A percentile compares a stretch with the other conserved stretches of the same genome.
Conservation (phyloP, 192 early-diverging fungal species). For the Physocladia obscura region DNA sequence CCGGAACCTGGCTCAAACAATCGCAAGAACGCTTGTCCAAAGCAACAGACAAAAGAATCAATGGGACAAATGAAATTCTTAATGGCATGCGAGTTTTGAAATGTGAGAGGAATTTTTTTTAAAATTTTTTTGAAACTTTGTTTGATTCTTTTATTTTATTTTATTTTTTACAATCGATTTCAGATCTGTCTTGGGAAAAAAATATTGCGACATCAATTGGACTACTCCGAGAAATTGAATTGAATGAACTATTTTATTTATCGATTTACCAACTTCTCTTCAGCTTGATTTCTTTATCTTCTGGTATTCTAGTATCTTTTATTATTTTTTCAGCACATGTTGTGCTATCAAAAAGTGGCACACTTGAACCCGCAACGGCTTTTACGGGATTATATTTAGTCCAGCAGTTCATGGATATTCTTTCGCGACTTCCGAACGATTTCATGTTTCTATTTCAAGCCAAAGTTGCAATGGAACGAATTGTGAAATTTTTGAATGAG, state of each 20-base stretch:
- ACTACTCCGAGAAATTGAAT: conserved; percentile 12
- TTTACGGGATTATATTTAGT: conserved; percentile 68
- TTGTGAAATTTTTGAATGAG: conserved; percentile 23
- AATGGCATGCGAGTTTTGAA: conserved; percentile 64
- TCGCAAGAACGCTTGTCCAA: conserved; percentile 33
- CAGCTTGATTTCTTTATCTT: conserved; percentile 17
- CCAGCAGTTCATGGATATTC: conserved; percentile 57
- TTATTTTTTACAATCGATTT: not conserved
- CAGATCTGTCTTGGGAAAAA: conserved; percentile 48
- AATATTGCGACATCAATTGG: conserved; percentile 27
- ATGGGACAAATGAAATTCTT: conserved; percentile 79
- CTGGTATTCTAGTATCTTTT: conserved; percentile 47
- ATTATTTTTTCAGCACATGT: conserved; percentile 61
- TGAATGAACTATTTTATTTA: conserved; percentile 3
- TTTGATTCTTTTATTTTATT: no score
- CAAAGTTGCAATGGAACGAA: conserved; percentile 21
- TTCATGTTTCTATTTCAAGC: conserved; percentile 49
- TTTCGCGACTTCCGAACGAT: conserved; percentile 54
- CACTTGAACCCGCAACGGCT: conserved; percentile 66
- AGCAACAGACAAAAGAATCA: conserved; percentile 72
- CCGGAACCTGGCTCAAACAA: conserved; percentile 23
- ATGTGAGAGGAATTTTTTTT: conserved; percentile 22
- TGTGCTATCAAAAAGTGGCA: conserved; percentile 41
- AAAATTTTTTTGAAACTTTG: no score
- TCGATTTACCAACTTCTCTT: conserved; percentile 22